These are phyloP conservation scores for Penicillium sp. DNA, from an alignment of 2,329 filamentous ascomycete genomes.

Conservation along the genomic window DNA sequence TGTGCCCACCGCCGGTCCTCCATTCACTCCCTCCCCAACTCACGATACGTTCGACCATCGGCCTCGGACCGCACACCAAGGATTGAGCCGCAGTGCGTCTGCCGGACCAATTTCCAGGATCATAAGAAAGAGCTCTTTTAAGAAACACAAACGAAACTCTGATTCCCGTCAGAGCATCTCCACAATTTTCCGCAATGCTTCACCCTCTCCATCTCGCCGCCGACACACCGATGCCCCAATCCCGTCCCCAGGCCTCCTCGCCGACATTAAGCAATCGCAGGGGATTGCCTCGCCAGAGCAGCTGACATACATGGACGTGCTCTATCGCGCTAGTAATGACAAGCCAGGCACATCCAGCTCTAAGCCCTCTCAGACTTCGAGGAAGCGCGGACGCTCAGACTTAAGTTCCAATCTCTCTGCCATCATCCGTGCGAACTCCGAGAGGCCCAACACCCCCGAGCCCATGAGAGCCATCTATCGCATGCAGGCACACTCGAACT, in stretches of 20 bases:
- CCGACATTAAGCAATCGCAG: conserved; percentile 24
- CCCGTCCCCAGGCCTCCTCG: conserved; percentile 37
- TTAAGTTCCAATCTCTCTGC: conserved; percentile 15
- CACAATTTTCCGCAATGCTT: conserved; percentile 29
- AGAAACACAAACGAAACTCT: conserved; percentile 32
- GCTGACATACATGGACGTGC: conserved; percentile 38
- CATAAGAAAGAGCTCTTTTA: conserved; percentile 39
- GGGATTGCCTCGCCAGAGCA: conserved; percentile 9
- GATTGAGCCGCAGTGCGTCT: conserved; percentile 31
- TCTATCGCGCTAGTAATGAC: conserved; percentile 27
- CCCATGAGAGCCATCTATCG: conserved; percentile 38
- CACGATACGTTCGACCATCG: conserved; percentile 30
- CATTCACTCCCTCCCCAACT: conserved; percentile 38
- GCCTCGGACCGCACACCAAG: conserved; percentile 11
- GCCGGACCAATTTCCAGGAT: conserved; percentile 37
- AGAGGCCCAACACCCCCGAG: conserved; percentile 21
- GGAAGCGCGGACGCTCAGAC: conserved; percentile 20
- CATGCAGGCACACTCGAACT: conserved; percentile 40
- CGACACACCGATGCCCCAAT: conserved; percentile 48
- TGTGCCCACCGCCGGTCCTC: conserved; percentile 36
- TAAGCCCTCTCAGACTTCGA: conserved; percentile 6
- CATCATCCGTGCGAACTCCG: conserved; percentile 15
- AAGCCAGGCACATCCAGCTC: conserved; percentile 14
- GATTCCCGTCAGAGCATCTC: conserved; percentile 38
- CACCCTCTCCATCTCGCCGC: conserved; percentile 32